These are phyloP conservation scores for Anisodus tanguticus DNA, from an alignment of 257 asterid genomes.

Conservation along the genomic window DNA sequence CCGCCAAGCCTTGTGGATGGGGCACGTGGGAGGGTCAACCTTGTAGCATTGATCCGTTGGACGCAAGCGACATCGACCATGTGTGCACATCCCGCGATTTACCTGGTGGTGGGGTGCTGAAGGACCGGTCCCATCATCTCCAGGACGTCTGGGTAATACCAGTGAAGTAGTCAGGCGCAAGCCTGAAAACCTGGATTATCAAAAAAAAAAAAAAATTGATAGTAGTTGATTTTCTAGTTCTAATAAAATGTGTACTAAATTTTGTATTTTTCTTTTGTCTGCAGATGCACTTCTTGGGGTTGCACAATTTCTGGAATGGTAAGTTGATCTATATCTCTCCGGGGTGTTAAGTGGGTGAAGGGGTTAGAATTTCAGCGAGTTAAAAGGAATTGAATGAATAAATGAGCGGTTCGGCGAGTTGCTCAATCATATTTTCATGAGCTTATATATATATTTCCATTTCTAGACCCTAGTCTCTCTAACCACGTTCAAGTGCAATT, in stretches of 20 bases:
- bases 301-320: conserved; percentile 68
- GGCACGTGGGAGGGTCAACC: too few relatives aligned
- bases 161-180: too few relatives aligned
- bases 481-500: neutral
- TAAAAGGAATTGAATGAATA: neutral
- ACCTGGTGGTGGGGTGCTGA: too few relatives aligned
- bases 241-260: neutral
- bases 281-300: conserved; percentile 71
- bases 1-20: too few relatives aligned
- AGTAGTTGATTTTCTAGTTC: neutral
- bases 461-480: too few relatives aligned
- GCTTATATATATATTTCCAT: too few relatives aligned
- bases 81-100: too few relatives aligned
- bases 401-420: neutral
- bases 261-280: neutral
- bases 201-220: neutral
- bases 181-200: too few relatives aligned
- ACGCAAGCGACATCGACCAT: too few relatives aligned
- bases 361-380: neutral
- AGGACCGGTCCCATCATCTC: too few relatives aligned
- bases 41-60: too few relatives aligned
- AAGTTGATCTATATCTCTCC: neutral
- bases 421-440: neutral
- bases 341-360: fast-evolving
- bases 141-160: too few relatives aligned